Evolutionary conservation across 306 rosid species (phyloP).

Genomic region (Pterocarpus macrocarpus): DNA sequence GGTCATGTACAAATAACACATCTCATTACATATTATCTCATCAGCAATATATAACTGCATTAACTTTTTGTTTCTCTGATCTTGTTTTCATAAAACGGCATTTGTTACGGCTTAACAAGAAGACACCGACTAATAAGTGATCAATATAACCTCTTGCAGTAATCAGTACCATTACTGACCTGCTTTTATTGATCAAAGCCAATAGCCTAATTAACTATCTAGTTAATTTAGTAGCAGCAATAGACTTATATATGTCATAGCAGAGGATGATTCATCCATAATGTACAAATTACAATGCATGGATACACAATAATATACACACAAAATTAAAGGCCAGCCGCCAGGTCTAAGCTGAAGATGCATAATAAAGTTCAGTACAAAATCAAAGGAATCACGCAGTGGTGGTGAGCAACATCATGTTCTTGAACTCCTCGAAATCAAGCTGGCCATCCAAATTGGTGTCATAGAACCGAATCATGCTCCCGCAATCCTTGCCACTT

Average conservation of each 20-base stretch:
- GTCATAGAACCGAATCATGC: slow-evolving; percentile 73
- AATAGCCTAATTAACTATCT: background rate
- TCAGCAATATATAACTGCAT: no score
- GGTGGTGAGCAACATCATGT: slow-evolving; percentile 71
- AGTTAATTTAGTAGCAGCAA: no score
- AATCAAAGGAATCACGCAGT: background rate
- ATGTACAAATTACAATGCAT: background rate
- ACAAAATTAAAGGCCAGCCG: background rate
- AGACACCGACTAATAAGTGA: background rate
- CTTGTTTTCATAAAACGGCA: no score
- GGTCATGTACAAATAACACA: no score
- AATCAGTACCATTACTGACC: background rate
- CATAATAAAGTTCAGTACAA: background rate
- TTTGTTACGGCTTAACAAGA: background rate
- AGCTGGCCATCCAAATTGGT: slow-evolving; percentile 76
- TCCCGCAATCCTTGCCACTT: slow-evolving; percentile 55
- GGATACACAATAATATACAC: background rate
- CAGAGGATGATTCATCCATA: background rate
- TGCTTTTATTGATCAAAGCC: background rate
- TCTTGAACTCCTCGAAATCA: slow-evolving; percentile 89
- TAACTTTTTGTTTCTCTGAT: no score
- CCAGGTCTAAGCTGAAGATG: background rate
- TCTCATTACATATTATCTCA: no score
- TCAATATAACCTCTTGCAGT: background rate
- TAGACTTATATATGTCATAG: background rate